Conservation (phyloP, 2,329 filamentous ascomycete species). For the Rhynchosporium graminicola region DNA sequence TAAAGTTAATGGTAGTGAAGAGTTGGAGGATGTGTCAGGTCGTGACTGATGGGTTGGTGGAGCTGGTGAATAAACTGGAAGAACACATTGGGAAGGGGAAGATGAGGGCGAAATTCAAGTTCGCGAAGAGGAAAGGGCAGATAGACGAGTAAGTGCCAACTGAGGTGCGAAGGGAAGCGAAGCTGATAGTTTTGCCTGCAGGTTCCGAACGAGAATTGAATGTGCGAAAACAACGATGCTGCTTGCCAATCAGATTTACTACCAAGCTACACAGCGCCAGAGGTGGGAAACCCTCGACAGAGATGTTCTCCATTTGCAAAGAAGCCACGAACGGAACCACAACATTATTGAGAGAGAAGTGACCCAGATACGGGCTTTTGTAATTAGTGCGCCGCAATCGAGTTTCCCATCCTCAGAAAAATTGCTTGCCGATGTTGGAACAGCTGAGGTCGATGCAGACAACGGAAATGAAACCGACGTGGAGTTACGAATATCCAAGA, state of each 20-base stretch:
- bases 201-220: constrained; percentile 13
- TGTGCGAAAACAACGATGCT: constrained; percentile 20
- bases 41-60: background rate
- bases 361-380: background rate
- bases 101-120: background rate
- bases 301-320: constrained; percentile 14
- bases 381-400: background rate
- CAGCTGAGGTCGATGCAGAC: background rate
- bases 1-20: background rate
- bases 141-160: background rate
- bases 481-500: no score
- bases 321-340: background rate
- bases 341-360: constrained; percentile 1
- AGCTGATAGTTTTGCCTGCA: background rate
- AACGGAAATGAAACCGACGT: background rate
- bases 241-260: constrained; percentile 19
- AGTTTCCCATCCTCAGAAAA: background rate
- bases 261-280: constrained; percentile 15
- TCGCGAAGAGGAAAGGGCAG: constrained; percentile 3
- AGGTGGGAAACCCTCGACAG: constrained; percentile 18
- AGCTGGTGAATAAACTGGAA: background rate
- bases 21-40: constrained; percentile 5
- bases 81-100: background rate
- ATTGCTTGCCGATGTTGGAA: no score
- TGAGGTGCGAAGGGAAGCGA: background rate